A percentile compares a stretch with the other conserved stretches of the same genome.
These are phyloP conservation scores for Hypsizygus ulmarius DNA, from an alignment of 1,284 basidiomycete genomes.

Conservation along the genomic window DNA sequence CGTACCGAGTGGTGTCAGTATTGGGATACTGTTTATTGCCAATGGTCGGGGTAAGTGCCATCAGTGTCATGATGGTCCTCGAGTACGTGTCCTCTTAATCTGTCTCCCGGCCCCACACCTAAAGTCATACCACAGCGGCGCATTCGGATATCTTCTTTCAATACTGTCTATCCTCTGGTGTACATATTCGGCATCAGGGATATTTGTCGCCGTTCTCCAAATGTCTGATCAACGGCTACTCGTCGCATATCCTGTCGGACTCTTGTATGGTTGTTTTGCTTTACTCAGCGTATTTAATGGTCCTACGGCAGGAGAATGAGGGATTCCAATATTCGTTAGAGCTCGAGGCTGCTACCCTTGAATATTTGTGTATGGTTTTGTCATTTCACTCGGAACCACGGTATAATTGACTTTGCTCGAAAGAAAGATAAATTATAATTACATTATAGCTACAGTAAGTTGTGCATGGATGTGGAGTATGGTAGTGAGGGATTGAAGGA, in stretches of 20 bases:
- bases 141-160: conserved; percentile 82
- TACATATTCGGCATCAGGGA: conserved; percentile 90
- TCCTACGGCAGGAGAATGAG: conserved; percentile 27
- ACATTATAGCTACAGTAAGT: too few species aligned
- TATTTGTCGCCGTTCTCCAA: conserved; percentile 89
- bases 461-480: too few species aligned
- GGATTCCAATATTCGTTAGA: conserved; percentile 9
- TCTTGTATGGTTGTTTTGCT: conserved; percentile 92
- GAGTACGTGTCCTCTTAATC: conserved; percentile 61
- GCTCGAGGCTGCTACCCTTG: too few species aligned
- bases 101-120: conserved; percentile 8
- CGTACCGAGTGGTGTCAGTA: conserved; percentile 94
- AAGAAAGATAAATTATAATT: too few species aligned
- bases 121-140: conserved; percentile 47
- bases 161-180: conserved; percentile 88
- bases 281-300: conserved; percentile 81
- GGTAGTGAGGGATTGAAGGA: too few species aligned
- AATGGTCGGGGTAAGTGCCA: conserved; percentile 92
- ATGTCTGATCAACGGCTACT: conserved; percentile 93
- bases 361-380: conserved; percentile 6
- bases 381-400: conserved; percentile 3
- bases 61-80: conserved; percentile 85
- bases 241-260: conserved; percentile 90
- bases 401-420: too few species aligned
- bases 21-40: conserved; percentile 97